Evolutionary conservation across 768 basidiomycete genomes (phyloP), one percentile per base, ranked within the genome.

Genomic region (Leccinum boreale): DNA sequence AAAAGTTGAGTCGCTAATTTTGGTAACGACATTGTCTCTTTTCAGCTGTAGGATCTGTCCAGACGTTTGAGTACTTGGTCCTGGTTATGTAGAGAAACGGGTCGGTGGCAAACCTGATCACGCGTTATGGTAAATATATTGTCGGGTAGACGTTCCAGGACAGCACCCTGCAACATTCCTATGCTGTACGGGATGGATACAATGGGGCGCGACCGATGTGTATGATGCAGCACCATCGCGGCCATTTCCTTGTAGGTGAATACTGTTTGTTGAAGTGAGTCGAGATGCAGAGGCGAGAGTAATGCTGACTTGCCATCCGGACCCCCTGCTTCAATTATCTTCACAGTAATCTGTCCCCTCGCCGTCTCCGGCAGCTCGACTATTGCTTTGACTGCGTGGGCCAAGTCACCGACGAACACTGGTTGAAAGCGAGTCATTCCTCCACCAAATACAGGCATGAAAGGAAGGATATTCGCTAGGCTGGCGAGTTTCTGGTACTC

Each of bases 381-480:
- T 55, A 84, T 75, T 14, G 86, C 76, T 65, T 86, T 86, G 4
- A 90, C 80, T 5, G 81, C 77, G 24, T 76, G 73, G 10, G 84
- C 86, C 29, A 92, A 62, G 67, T 92, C 89, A 0, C 81, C 85
- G 1, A 84, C 87, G 65, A 83, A 90, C 11, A 90, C 84, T 12
- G 89, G 88, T 62, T 90, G 89, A 65, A 90, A 90, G 24, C 73
- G 77, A 6, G 86, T 74, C 10, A 61, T 70, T 2, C 90, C 89
- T n/a, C 85, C 85, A 9, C 82, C 85, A 65, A 89, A 90, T 5
- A 91, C 86, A n/a, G 89, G 89, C 26, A 90, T 70, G 67, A 89
- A 84, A 2, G 89, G 89, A 33, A 90, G 70, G 58, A 81, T 75
- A 51, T 75, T 76, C 1, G 86, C 81, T 28, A 91, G 69, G 26